Percentiles rank a stretch among this genome's conserved stretches.
Evolutionary conservation across 2,329 filamentous ascomycete species (phyloP).

Genomic region (Trichoderma arundinaceum): DNA sequence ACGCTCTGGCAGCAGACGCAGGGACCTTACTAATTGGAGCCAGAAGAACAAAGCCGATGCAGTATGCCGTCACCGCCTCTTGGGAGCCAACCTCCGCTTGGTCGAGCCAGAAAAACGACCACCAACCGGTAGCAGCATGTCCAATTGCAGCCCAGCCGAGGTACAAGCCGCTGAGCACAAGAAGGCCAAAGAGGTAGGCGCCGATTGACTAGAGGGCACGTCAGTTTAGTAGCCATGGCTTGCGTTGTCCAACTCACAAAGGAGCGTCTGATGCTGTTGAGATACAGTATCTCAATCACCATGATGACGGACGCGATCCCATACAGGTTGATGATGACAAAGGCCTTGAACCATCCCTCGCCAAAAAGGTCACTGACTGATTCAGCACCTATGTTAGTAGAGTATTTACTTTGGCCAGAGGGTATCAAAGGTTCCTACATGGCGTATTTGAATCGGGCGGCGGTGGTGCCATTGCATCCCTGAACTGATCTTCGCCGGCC

Average conservation of each 20-base stretch:
- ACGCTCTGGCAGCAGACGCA: constrained; percentile 28
- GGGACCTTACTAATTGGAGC: constrained; percentile 52
- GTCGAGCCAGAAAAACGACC: constrained; percentile 60
- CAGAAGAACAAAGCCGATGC: constrained; percentile 52
- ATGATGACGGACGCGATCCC: constrained; percentile 52
- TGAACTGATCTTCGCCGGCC: neutral
- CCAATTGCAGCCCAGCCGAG: constrained; percentile 58
- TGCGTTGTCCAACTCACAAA: constrained; percentile 46
- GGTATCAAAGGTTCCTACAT: constrained; percentile 13
- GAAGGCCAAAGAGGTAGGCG: constrained; percentile 50
- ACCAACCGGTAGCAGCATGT: constrained; percentile 52
- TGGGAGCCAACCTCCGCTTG: constrained; percentile 50
- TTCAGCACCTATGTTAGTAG: constrained; percentile 34
- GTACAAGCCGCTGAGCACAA: constrained; percentile 51
- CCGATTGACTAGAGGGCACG: constrained; percentile 49
- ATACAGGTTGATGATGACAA: constrained; percentile 55
- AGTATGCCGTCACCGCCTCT: constrained; percentile 52
- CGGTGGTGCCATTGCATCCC: neutral
- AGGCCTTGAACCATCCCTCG: constrained; percentile 54
- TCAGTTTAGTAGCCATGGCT: constrained; percentile 29
- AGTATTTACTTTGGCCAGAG: neutral
- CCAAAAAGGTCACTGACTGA: constrained; percentile 56
- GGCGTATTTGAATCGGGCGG: constrained; percentile 14
- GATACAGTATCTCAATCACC: constrained; percentile 52
- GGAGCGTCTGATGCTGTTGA: constrained; percentile 61